Percentiles rank a stretch among this genome's conserved stretches.
Evolutionary conservation across 1,284 basidiomycete species (phyloP).

Genomic region (Leccinum pachyderme): DNA sequence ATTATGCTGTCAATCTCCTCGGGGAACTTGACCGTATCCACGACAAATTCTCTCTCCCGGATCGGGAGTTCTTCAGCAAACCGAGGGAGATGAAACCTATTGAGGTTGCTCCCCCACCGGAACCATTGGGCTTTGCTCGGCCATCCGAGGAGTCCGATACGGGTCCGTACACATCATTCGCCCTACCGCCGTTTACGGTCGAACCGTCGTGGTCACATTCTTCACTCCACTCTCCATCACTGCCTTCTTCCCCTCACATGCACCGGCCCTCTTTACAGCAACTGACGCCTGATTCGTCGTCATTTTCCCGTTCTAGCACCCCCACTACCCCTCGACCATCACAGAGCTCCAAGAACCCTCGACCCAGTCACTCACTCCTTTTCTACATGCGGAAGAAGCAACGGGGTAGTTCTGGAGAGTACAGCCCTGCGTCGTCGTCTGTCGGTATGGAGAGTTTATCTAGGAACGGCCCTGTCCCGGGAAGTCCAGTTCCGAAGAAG

Average conservation of each 20-base stretch:
- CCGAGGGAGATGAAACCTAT: conserved; percentile 33
- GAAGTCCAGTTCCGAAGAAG: conserved; percentile 20
- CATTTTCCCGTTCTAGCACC: conserved; percentile 32
- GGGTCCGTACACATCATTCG: conserved; percentile 33
- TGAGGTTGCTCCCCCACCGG: conserved; percentile 28
- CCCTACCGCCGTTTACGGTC: conserved; percentile 28
- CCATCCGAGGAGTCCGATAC: conserved; percentile 35
- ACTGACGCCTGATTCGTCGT: conserved; percentile 31
- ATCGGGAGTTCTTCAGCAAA: conserved; percentile 29
- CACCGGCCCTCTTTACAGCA: conserved; percentile 29
- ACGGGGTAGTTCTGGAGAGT: conserved; percentile 18
- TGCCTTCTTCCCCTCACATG: conserved; percentile 22
- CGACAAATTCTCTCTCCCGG: conserved; percentile 30
- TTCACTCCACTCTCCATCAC: conserved; percentile 20
- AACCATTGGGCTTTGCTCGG: conserved; percentile 10
- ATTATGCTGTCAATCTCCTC: conserved; percentile 33
- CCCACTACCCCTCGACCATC: conserved; percentile 31
- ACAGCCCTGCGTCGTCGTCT: conserved; percentile 28
- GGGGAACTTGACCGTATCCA: conserved; percentile 33
- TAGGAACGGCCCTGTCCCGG: conserved; percentile 11
- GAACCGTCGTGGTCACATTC: conserved; percentile 19
- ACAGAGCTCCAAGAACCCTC: conserved; percentile 26
- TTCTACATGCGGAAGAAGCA: conserved; percentile 33
- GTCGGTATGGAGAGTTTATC: conserved; percentile 21
- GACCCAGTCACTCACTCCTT: conserved; percentile 27